Base-by-base conservation (phyloP, 148 eudicot species). In the Agrostemma githago region DNA sequence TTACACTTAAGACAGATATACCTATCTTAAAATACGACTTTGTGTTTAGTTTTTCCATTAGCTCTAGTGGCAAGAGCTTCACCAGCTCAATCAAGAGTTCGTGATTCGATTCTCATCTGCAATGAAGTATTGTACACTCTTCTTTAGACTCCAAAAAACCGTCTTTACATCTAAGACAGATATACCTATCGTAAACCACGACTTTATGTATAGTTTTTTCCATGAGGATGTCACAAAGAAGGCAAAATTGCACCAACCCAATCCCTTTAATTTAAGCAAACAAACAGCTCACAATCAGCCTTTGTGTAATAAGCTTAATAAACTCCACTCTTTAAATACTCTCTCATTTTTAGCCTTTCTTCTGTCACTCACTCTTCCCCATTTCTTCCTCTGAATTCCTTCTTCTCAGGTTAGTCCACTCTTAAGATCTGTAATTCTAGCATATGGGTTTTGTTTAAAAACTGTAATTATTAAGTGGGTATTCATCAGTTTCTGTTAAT, bases 241-340 rank as follows among this genome's bases (percentile, higher is more conserved):
- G 34, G 34, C 34, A 51, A 51, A 51, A 6, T 51, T 51, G 60
- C 82, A 75, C 82, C 79, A 76, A 80, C 75, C 82, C 40, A 74
- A 75, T 58, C 42, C 34, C 34, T 26, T 58, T 79, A 42, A 57
- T 48, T 42, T 57, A 37, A 34, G 26, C 9, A 5, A 46, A 53
- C 16, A 68, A 42, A 70, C 82, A 79, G 62, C 74, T 79, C 78
- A 74, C 20, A 62, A 74, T 76, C 78, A 70, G 0, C 54, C 74
- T 34, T 34, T 70, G 56, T 44, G 51, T 65, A 56, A n/a, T 65
- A 56, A n/a, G 73, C 66, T 72, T 40, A 74, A 9, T 56, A 79
- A 70, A 53, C 72, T 43, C 20, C 1, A 59, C 72, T 63, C 79
- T 76, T 80, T 76, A 80, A 80, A 80, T 80, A 76, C 76, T 38